Evolutionary conservation across 2,329 filamentous ascomycete genomes (phyloP).

Genomic region (Dendrostoma leiphaemia): DNA sequence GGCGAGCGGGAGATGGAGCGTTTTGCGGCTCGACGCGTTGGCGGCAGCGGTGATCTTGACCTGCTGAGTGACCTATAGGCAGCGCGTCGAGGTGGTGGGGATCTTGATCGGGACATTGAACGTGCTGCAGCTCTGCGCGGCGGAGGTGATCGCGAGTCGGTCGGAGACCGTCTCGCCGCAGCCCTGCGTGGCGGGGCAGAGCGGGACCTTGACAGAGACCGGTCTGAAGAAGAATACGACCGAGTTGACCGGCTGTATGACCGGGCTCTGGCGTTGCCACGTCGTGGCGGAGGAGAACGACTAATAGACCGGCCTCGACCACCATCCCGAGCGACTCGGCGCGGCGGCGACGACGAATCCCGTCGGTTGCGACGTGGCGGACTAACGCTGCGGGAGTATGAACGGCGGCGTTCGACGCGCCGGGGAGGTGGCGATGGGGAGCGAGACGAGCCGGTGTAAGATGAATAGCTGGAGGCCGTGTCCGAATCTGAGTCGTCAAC

Average conservation of each 20-base stretch:
- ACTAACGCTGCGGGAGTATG: slow-evolving; percentile 29
- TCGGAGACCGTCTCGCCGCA: neutral
- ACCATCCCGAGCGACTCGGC: slow-evolving; percentile 9
- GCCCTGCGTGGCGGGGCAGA: slow-evolving; percentile 14
- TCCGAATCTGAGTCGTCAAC: slow-evolving; percentile 64
- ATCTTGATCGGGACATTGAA: neutral
- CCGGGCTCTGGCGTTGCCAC: slow-evolving; percentile 6
- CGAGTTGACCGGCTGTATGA: slow-evolving; percentile 17
- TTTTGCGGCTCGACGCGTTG: slow-evolving; percentile 1
- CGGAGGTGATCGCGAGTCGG: slow-evolving; percentile 15
- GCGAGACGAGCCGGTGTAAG: slow-evolving; percentile 61
- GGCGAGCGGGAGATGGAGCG: slow-evolving; percentile 3
- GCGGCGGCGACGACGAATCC: slow-evolving; percentile 16
- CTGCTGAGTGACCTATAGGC: neutral
- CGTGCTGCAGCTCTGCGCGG: slow-evolving; percentile 10
- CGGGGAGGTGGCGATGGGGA: slow-evolving; percentile 43
- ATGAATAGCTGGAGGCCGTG: slow-evolving; percentile 76
- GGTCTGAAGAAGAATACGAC: slow-evolving; percentile 15
- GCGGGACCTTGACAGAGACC: slow-evolving; percentile 11
- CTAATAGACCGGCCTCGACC: slow-evolving; percentile 14
- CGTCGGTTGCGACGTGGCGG: slow-evolving; percentile 23
- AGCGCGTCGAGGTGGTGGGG: slow-evolving; percentile 3
- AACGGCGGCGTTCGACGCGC: slow-evolving; percentile 35
- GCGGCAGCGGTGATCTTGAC: slow-evolving; percentile 7
- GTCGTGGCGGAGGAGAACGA: slow-evolving; percentile 12